phyloP scores from a whole-genome alignment of 2,329 filamentous ascomycete species.

The Aspergillus novoparasiticus region DNA sequence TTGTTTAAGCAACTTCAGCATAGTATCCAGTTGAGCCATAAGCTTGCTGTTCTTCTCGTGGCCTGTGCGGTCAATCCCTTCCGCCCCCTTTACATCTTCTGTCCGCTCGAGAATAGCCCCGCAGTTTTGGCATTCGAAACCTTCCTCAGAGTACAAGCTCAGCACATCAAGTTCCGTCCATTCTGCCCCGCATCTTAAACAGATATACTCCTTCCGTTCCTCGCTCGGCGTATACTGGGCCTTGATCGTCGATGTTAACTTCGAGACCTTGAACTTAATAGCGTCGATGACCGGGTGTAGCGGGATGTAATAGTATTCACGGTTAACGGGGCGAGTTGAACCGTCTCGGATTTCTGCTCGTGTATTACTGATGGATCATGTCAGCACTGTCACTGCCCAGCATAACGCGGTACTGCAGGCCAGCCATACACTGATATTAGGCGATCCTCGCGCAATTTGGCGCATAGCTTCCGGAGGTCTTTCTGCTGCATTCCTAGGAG shows the following conservation, averaged over 20 bases:
- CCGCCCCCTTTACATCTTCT: conserved; percentile 47
- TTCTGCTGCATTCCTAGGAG: conserved; percentile 89
- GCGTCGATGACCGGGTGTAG: conserved; percentile 92
- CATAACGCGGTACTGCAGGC: conserved; percentile 3
- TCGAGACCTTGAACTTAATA: conserved; percentile 91
- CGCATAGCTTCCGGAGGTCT: conserved; percentile 86
- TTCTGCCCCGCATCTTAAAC: conserved; percentile 76
- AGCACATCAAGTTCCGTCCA: conserved; percentile 91
- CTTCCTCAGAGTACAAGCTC: conserved; percentile 66
- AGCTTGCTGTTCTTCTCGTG: conserved; percentile 54
- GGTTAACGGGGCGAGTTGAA: conserved; percentile 76
- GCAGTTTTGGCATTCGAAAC: conserved; percentile 86
- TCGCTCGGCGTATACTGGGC: conserved; percentile 75
- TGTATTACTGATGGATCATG: conserved; percentile 57
- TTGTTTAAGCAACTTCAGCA: conserved; percentile 51
- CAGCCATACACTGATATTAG: conserved; percentile 73
- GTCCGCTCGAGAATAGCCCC: conserved; percentile 50
- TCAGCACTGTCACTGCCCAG: conserved; percentile 15
- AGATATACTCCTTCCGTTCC: conserved; percentile 92
- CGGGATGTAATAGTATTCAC: conserved; percentile 97
- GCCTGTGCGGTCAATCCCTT: conserved; percentile 48
- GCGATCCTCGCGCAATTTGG: conserved; percentile 80
- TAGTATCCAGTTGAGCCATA: conserved; percentile 50
- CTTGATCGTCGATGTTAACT: conserved; percentile 85
- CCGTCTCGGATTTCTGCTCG: conserved; percentile 78